phyloP scores from a whole-genome alignment of 78 protist genomes.

The Goniomonas avonlea region DNA sequence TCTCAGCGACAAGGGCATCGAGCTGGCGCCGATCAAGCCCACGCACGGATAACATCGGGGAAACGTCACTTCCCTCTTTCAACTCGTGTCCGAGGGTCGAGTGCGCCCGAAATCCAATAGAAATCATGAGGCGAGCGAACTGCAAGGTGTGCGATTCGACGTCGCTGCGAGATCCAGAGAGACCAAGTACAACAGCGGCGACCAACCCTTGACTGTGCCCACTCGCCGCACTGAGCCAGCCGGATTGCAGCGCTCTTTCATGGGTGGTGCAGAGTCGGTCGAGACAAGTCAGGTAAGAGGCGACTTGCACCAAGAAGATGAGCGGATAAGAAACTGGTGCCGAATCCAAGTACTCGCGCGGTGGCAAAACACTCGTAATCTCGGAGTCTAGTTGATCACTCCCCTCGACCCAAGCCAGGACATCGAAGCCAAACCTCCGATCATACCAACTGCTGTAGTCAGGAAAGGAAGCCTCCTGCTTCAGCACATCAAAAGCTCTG shows the following conservation, averaged over 20 bases:
- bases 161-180: neutral
- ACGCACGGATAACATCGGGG: too few species aligned
- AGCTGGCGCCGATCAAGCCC: neutral
- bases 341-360: neutral
- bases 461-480: too few species aligned
- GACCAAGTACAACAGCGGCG: constrained; percentile 13
- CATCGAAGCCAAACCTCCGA: too few species aligned
- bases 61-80: neutral
- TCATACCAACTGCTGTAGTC: too few species aligned
- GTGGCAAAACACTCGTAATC: too few species aligned
- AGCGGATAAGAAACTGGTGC: constrained; percentile 47
- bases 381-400: too few species aligned
- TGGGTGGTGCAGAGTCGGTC: neutral
- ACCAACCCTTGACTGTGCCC: constrained; percentile 44
- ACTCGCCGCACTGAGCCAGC: neutral
- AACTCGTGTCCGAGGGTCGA: constrained; percentile 28
- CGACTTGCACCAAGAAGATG: constrained; percentile 44
- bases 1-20: too few species aligned
- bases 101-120: neutral
- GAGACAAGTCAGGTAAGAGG: neutral
- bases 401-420: too few species aligned
- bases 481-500: too few species aligned
- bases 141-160: too few species aligned
- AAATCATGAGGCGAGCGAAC: neutral
- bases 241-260: too few species aligned